These are phyloP conservation scores for Starmerella powellii DNA, from an alignment of 805 yeast genomes.

Conservation along the genomic window DNA sequence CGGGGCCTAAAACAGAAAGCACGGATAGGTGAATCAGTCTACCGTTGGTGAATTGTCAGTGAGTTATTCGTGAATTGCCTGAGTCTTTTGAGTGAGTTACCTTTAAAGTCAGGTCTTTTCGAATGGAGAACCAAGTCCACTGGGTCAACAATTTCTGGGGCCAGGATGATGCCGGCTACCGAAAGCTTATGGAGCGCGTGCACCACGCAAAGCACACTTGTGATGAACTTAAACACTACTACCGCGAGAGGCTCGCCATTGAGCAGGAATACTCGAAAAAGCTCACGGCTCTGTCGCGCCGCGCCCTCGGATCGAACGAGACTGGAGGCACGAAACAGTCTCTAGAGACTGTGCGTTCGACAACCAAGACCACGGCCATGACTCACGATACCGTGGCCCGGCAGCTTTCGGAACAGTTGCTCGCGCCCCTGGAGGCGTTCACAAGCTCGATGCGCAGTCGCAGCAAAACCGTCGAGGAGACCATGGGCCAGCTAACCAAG, in stretches of 20 bases:
- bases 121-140: constrained; percentile 8
- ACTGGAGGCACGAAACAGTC: constrained; percentile 49
- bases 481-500: constrained; percentile 42
- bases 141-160: constrained; percentile 39
- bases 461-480: constrained; percentile 45
- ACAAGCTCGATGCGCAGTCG: constrained; percentile 40
- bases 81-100: background rate
- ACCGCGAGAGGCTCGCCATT: constrained; percentile 43
- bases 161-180: constrained; percentile 47
- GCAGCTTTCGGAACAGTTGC: constrained; percentile 41
- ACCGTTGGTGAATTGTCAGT: no score
- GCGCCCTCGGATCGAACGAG: constrained; percentile 44
- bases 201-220: constrained; percentile 48
- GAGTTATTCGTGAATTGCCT: no score
- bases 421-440: constrained; percentile 44
- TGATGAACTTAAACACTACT: constrained; percentile 39
- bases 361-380: constrained; percentile 47
- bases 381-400: constrained; percentile 43
- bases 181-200: constrained; percentile 43
- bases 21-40: no score
- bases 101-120: no score
- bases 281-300: constrained; percentile 40
- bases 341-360: constrained; percentile 45
- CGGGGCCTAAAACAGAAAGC: no score
- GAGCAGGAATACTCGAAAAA: constrained; percentile 63